Percentiles rank a stretch among this genome's conserved stretches.
These are phyloP conservation scores for Eucommia ulmoides DNA, from an alignment of 257 asterid genomes.

Conservation along the genomic window DNA sequence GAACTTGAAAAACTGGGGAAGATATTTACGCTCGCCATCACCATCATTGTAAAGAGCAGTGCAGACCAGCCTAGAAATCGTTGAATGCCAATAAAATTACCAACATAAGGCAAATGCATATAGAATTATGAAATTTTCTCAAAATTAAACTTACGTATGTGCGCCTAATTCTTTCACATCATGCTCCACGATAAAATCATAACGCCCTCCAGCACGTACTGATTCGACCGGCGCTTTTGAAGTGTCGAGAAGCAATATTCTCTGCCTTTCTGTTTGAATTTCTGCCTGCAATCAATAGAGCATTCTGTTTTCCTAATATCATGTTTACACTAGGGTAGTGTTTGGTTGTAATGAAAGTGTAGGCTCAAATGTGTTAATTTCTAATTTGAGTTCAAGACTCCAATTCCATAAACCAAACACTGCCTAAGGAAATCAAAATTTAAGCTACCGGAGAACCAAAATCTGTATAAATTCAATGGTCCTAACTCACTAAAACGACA, in stretches of 20 bases:
- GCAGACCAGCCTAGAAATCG: conserved; percentile 65
- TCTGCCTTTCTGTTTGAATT: conserved; percentile 95
- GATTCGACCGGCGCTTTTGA: conserved; percentile 91
- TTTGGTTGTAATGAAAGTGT: too few species aligned
- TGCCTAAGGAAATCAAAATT: too few species aligned
- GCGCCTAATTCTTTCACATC: conserved; percentile 99
- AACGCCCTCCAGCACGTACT: conserved; percentile 92
- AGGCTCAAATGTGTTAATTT: too few species aligned
- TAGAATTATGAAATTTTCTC: too few species aligned
- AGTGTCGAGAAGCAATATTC: conserved; percentile 83
- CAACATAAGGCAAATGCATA: too few species aligned
- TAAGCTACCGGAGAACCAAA: too few species aligned
- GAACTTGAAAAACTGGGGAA: conserved; percentile 96
- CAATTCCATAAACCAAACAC: too few species aligned
- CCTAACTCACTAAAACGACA: too few species aligned
- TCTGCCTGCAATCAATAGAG: conserved; percentile 51
- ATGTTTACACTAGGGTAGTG: too few species aligned
- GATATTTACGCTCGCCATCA: conserved; percentile 85
- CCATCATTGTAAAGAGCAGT: conserved; percentile 91
- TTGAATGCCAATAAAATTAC: background rate
- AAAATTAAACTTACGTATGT: conserved; percentile 63
- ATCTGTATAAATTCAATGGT: too few species aligned
- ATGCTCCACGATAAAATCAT: conserved; percentile 97
- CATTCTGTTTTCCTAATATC: too few species aligned
- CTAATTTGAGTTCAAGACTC: too few species aligned